Evolutionary conservation across 2,329 filamentous ascomycete genomes (phyloP), one percentile per base, ranked within the genome.

Genomic region (Diplodia seriata): DNA sequence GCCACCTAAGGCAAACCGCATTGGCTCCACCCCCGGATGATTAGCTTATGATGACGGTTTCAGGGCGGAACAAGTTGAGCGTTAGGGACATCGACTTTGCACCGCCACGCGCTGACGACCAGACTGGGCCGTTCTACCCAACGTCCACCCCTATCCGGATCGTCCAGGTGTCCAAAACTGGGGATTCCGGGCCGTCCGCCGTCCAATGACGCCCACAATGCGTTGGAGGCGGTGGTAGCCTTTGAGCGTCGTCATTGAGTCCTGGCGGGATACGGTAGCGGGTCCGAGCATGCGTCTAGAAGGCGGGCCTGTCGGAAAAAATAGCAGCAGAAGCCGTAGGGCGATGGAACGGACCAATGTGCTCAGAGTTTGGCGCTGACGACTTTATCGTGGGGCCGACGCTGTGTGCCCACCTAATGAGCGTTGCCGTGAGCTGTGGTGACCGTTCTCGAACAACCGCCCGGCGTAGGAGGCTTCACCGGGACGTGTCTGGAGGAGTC

Each of bases 71-170:
- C 73, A 70, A 75, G 68, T 78, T 80, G 71, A 72, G 70, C 66
- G 70, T 78, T 66, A 70, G 74, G 64, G 74, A 75, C 61, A 55
- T 79, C 38, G 71, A 74, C 49, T 78, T 76, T 68, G 70, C 73
- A 70, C 71, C 73, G 69, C 70, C 74, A 49, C 73, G 74, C 69
- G 75, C 76, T 70, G 66, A 73, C 51, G 72, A 79, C 69, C 88
- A 91, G 74, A 76, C 79, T 26, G 89, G 89, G 0, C 89, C 89
- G 4, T 91, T 91, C 73, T 91, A 90, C 77, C 83, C 81, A 70
- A 85, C 87, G 67, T 71, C 78, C n/a, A 85, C 86, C 4, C 84
- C 85, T 5, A 89, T 91, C 70, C 84, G 85, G 71, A 85, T 90
- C 62, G 43, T 68, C 29, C 40, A 66, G 15, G 61, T 68, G 18